phyloP scores from a whole-genome alignment of 2,329 filamentous ascomycete species.

The Orbilia blumenaviensis region DNA sequence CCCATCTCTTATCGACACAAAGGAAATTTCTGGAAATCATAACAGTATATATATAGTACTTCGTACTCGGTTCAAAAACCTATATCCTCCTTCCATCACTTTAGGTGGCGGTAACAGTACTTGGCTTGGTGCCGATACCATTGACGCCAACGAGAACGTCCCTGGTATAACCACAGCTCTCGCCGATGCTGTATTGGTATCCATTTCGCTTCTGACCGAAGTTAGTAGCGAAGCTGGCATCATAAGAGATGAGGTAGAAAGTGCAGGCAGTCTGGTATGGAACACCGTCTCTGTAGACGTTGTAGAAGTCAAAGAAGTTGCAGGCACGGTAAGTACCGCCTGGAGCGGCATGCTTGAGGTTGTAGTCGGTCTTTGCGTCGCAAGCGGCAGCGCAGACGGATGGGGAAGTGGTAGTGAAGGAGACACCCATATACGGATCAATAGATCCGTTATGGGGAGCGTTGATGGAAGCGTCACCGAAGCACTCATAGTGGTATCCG shows the following conservation, averaged over 20 bases:
- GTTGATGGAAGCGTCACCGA: slow-evolving; percentile 8
- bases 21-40: background rate
- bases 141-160: background rate
- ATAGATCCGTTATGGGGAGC: background rate
- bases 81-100: too few species aligned
- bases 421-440: slow-evolving; percentile 22
- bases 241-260: slow-evolving; percentile 8
- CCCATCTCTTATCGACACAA: background rate
- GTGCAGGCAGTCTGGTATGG: slow-evolving; percentile 17
- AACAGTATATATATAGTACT: background rate
- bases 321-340: slow-evolving; percentile 12
- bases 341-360: background rate
- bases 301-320: slow-evolving; percentile 34
- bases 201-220: slow-evolving; percentile 3
- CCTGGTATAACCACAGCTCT: slow-evolving; percentile 18
- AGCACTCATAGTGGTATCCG: slow-evolving; percentile 16
- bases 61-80: background rate
- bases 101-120: background rate
- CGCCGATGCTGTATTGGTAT: slow-evolving; percentile 12
- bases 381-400: slow-evolving; percentile 9
- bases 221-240: slow-evolving; percentile 14
- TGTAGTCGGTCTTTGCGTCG: slow-evolving; percentile 7
- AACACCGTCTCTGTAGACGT: slow-evolving; percentile 17
- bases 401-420: slow-evolving; percentile 4
- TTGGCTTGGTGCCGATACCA: slow-evolving; percentile 3